Base-by-base conservation (phyloP, 73 alveolate species). In the Blepharisma japonicum region DNA sequence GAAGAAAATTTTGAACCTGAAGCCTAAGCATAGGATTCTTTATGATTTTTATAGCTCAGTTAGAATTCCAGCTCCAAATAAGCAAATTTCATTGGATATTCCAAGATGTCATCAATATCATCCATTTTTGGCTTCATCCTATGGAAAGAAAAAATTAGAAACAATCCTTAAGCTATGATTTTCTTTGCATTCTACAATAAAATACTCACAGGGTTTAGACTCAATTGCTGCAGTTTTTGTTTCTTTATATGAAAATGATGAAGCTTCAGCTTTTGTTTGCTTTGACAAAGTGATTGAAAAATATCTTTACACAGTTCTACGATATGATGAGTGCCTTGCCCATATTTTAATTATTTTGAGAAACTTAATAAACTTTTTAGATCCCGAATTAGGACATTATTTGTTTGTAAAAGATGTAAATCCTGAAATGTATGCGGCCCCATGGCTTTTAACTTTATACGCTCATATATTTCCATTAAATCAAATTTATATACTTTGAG, bases 361-460 rank as follows among this genome's bases (percentile, higher is more conserved):
- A 61, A 61, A 61, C 23, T 14, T 61, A 18, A 39, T 61, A 14
- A 18, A 11, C 23, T 61, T 61, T 61, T 9, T 61, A 20, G 74
- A 61, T 25, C 74, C 74, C 2, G 50, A 18, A 4, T 25, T 61
- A 14, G 39, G 47, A 48, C 38, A 61, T n/a, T 39, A 61, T 25
- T 39, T 61, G 39, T 9, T 8, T 25, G 11, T 9, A 20, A 61
- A 61, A 8, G 18, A 25, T 25, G 23, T 61, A 8, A 61, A 61
- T 39, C 74, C 74, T 61, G 74, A 61, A 61, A 61, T 61, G 74
- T 61, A 61, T 25, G 74, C 74, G 23, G 23, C 74, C 14, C 23
- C 74, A 14, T 61, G 74, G 74, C 74, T 61, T n/a, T 25, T 61
- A 20, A 61, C 74, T 20, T 39, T 61, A 14, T 61, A 61, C 23